phyloP scores from a whole-genome alignment of 257 asterid species.

The Mitragyna speciosa region DNA sequence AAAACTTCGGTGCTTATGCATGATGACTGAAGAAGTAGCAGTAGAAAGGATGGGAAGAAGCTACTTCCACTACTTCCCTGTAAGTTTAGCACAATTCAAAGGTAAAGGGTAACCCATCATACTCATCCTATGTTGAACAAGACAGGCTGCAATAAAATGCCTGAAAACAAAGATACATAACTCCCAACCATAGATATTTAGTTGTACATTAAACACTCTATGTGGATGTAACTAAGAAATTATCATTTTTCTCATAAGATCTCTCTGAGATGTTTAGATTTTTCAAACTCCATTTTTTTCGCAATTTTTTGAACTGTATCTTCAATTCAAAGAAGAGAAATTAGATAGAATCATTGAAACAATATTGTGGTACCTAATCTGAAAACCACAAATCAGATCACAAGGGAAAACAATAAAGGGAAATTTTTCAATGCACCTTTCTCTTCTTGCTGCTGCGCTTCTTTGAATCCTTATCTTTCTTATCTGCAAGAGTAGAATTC shows the following conservation, averaged over 20 bases:
- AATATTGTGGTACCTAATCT: not conserved
- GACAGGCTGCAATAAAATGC: not conserved
- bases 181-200: not conserved
- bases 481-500: slow-evolving; percentile 53
- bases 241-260: no score
- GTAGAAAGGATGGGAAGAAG: not conserved
- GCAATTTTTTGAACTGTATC: no score
- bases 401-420: not conserved
- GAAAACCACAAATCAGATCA: not conserved
- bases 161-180: not conserved
- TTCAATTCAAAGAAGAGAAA: no score
- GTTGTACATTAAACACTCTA: not conserved
- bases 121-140: not conserved
- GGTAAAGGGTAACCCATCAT: not conserved
- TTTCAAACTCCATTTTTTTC: no score
- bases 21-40: not conserved
- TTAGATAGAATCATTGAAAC: not conserved
- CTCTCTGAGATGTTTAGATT: no score
- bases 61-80: not conserved
- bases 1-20: not conserved
- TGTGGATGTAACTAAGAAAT: not conserved
- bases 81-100: not conserved
- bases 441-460: slow-evolving; percentile 79
- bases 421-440: slow-evolving; percentile 52
- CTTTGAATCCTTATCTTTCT: slow-evolving; percentile 74